Evolutionary conservation across 176 grass and related monocot species (phyloP).

Genomic region (Carex pumila): DNA sequence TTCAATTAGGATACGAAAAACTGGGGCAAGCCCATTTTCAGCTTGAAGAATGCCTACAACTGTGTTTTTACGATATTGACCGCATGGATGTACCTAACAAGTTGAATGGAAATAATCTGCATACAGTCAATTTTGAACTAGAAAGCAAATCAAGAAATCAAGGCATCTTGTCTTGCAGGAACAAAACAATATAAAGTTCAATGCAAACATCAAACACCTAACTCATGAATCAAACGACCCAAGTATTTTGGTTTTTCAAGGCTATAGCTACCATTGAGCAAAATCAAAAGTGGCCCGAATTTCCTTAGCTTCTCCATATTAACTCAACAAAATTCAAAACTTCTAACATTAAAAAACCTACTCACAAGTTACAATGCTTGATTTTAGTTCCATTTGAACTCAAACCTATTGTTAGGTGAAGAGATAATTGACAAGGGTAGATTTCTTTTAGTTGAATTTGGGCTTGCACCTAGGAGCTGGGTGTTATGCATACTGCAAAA

Average conservation of each 20-base stretch:
- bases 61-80: conserved; percentile 93
- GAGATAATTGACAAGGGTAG: neutral
- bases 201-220: neutral
- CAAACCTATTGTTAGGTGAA: neutral
- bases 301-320: neutral
- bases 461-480: neutral
- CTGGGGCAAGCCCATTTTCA: conserved; percentile 61
- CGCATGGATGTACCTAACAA: conserved; percentile 91
- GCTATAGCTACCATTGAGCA: neutral
- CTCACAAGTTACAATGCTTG: neutral
- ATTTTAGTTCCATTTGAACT: neutral
- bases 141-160: neutral
- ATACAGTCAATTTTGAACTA: neutral
- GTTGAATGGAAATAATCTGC: neutral
- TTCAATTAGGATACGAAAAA: conserved; percentile 84
- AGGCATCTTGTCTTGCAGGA: neutral
- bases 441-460: neutral
- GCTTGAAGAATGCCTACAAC: conserved; percentile 87
- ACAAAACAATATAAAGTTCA: neutral
- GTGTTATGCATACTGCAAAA: neutral
- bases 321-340: neutral
- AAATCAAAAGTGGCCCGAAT: neutral
- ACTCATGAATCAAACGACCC: neutral
- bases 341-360: neutral
- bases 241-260: neutral